phyloP scores from a whole-genome alignment of 108 stramenopile species.

The Halocafeteria seosinensis region DNA sequence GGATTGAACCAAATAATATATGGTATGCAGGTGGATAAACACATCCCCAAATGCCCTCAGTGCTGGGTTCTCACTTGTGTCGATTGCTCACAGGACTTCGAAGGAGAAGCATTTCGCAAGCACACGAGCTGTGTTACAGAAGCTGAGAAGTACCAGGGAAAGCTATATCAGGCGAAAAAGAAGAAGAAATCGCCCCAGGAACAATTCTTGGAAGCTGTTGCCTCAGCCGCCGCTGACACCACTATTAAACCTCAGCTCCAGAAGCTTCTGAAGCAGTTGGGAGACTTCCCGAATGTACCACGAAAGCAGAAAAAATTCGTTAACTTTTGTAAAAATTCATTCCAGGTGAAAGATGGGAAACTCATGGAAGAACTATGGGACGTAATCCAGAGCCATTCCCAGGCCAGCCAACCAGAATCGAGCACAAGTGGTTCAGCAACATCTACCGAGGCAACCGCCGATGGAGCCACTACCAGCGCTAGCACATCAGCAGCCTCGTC shows the following conservation, averaged over 20 bases:
- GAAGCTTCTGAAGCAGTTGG: neutral
- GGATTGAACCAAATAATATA: no score
- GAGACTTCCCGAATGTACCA: neutral
- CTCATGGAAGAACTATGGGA: no score
- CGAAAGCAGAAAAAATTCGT: neutral
- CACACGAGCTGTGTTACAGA: constrained; percentile 40
- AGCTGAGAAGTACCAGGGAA: constrained; percentile 43
- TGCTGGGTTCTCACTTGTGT: constrained; percentile 31
- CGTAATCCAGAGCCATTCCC: no score
- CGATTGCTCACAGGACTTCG: constrained; percentile 31
- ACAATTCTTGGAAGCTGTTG: neutral
- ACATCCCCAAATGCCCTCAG: neutral
- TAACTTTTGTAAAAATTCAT: neutral
- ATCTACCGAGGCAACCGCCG: no score
- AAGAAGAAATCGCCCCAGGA: constrained; percentile 7
- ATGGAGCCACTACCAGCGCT: no score
- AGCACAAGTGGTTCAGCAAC: no score
- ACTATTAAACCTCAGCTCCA: no score
- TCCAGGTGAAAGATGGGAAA: no score
- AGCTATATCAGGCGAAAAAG: constrained; percentile 35
- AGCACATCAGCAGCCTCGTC: no score
- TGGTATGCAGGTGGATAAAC: constrained; percentile 3
- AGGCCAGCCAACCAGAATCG: no score
- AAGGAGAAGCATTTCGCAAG: constrained; percentile 26
- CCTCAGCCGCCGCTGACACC: neutral